Percentiles rank a stretch among this genome's conserved stretches.
These are phyloP conservation scores for Ophiosphaerella korrae DNA, from an alignment of 2,329 filamentous ascomycete species.

Conservation along the genomic window DNA sequence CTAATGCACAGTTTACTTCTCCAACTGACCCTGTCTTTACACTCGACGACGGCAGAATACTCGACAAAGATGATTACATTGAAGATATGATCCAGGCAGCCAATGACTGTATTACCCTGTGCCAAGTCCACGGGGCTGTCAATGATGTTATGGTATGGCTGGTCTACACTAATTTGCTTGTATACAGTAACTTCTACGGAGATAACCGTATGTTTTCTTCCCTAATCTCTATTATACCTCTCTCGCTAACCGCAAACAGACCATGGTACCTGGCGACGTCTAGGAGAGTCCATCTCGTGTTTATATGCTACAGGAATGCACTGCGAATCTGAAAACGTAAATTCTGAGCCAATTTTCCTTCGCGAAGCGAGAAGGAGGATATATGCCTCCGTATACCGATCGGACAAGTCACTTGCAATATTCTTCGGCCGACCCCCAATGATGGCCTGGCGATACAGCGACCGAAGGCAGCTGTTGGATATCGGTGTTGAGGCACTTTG, in stretches of 20 bases:
- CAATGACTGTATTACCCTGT: constrained; percentile 43
- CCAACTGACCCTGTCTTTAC: constrained; percentile 39
- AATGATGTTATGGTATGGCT: constrained; percentile 46
- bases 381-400: constrained; percentile 36
- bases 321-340: constrained; percentile 33
- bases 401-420: constrained; percentile 40
- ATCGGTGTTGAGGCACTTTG: constrained; percentile 34
- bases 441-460: constrained; percentile 42
- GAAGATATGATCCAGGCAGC: constrained; percentile 43
- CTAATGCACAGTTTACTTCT: constrained; percentile 37
- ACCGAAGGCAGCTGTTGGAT: constrained; percentile 39
- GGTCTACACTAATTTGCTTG: constrained; percentile 36
- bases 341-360: constrained; percentile 36
- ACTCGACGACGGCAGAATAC: constrained; percentile 34
- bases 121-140: constrained; percentile 42
- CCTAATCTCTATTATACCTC: no score
- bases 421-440: constrained; percentile 45
- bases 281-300: constrained; percentile 27
- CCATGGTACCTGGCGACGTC: constrained; percentile 42
- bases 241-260: constrained; percentile 23
- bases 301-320: constrained; percentile 30
- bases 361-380: constrained; percentile 37
- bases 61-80: constrained; percentile 39
- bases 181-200: constrained; percentile 42
- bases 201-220: constrained; percentile 37